phyloP scores from a whole-genome alignment of 345 rosid species.

The Toxicodendron radicans region DNA sequence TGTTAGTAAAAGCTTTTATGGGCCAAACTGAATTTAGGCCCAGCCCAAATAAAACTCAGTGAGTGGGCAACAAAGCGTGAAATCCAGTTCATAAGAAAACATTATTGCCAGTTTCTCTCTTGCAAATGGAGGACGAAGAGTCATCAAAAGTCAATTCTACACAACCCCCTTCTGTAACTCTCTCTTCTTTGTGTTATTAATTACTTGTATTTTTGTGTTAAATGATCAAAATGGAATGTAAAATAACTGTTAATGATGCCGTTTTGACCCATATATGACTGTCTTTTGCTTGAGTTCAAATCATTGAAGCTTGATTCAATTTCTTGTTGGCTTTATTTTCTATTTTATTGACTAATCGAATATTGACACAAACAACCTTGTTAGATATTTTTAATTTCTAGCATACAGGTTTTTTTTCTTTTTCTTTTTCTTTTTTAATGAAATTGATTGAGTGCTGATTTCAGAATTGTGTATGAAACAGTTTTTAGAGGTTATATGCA shows the following conservation, averaged over 20 bases:
- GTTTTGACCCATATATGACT: background rate
- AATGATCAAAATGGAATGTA: background rate
- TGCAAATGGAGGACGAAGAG: constrained; percentile 5
- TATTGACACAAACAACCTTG: background rate
- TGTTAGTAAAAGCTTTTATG: background rate
- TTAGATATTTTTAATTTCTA: background rate
- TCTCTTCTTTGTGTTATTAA: background rate
- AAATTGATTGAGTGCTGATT: constrained; percentile 1
- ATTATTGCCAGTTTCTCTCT: constrained; percentile 20
- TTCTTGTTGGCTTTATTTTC: background rate
- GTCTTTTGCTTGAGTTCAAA: background rate
- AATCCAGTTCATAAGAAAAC: background rate
- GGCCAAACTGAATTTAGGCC: background rate
- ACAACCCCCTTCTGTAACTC: background rate
- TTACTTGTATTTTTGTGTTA: background rate
- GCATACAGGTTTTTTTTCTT: background rate
- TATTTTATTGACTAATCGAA: background rate
- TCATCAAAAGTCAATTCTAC: constrained; percentile 9
- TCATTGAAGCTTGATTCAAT: background rate
- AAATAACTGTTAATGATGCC: background rate
- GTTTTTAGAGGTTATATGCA: constrained; percentile 76
- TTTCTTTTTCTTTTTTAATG: background rate
- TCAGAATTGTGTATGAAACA: constrained; percentile 19
- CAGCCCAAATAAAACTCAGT: background rate
- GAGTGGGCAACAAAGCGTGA: background rate